Percentiles rank a stretch among this genome's conserved stretches.
These are phyloP conservation scores for Sapria himalayana DNA, from an alignment of 345 rosid genomes.

Conservation along the genomic window DNA sequence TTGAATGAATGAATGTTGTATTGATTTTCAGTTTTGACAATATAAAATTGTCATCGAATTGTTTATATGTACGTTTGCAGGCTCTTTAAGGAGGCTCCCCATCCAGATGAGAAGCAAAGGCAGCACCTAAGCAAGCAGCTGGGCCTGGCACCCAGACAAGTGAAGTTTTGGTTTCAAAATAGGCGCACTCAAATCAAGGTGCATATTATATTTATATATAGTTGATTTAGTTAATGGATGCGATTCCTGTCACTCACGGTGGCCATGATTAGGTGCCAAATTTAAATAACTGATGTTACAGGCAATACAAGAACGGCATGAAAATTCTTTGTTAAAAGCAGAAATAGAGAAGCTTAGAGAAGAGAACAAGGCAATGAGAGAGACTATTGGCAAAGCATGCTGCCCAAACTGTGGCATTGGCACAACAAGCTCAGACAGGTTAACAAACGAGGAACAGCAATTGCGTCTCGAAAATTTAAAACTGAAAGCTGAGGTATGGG, in stretches of 20 bases:
- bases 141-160: conserved; percentile 91
- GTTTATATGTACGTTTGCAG: conserved; percentile 15
- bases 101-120: conserved; percentile 97
- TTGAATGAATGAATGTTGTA: too few species aligned
- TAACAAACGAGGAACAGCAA: conserved; percentile 42
- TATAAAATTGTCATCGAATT: too few species aligned
- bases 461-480: conserved; percentile 69
- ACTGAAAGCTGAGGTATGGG: conserved; percentile 55
- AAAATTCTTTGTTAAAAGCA: conserved; percentile 56
- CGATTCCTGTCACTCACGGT: neutral
- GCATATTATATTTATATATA: neutral
- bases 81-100: conserved; percentile 90
- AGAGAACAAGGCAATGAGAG: conserved; percentile 76
- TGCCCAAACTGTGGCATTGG: conserved; percentile 74
- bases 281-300: conserved; percentile 5
- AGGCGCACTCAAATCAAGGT: conserved; percentile 96
- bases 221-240: neutral
- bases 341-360: conserved; percentile 81
- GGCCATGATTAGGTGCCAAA: neutral
- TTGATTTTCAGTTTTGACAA: too few species aligned
- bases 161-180: conserved; percentile 99
- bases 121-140: conserved; percentile 81
- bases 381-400: conserved; percentile 44
- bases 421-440: conserved; percentile 25
- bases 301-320: conserved; percentile 97